Percentiles rank a stretch among this genome's conserved stretches.
phyloP scores from a whole-genome alignment of 768 basidiomycete species.

The Podaxis sp. region DNA sequence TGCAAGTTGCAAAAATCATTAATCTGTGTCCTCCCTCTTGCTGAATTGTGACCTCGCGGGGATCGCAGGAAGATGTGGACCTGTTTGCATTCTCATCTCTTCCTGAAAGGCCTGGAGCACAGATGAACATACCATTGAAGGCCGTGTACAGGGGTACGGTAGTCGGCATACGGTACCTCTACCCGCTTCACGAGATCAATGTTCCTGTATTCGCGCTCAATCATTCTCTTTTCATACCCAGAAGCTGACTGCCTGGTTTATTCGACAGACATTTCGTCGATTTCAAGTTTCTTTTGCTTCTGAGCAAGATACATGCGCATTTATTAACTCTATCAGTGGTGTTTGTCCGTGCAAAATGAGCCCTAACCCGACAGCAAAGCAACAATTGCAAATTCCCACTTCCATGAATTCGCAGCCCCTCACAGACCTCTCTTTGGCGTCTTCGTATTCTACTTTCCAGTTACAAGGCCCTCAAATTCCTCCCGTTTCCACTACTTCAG shows the following conservation, averaged over 20 bases:
- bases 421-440: not conserved
- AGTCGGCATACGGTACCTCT: conserved; percentile 73
- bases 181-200: conserved; percentile 32
- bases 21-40: conserved; percentile 5
- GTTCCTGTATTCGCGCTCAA: conserved; percentile 4
- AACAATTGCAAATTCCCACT: not conserved
- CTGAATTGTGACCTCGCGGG: not conserved
- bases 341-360: conserved; percentile 76
- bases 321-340: conserved; percentile 56
- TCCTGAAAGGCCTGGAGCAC: conserved; percentile 21
- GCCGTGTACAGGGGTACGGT: conserved; percentile 72
- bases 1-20: conserved; percentile 38
- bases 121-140: conserved; percentile 57
- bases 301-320: conserved; percentile 43
- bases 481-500: too few relatives aligned
- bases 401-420: not conserved
- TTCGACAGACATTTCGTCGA: conserved; percentile 59
- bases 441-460: not conserved
- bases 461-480: not conserved
- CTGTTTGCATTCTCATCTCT: conserved; percentile 61
- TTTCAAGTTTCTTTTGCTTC: conserved; percentile 71
- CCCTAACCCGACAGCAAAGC: conserved; percentile 17
- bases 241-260: not conserved
- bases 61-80: conserved; percentile 69
- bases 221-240: not conserved